These are phyloP conservation scores for Auricularia sp. DNA, from an alignment of 768 basidiomycete species.

Conservation along the genomic window DNA sequence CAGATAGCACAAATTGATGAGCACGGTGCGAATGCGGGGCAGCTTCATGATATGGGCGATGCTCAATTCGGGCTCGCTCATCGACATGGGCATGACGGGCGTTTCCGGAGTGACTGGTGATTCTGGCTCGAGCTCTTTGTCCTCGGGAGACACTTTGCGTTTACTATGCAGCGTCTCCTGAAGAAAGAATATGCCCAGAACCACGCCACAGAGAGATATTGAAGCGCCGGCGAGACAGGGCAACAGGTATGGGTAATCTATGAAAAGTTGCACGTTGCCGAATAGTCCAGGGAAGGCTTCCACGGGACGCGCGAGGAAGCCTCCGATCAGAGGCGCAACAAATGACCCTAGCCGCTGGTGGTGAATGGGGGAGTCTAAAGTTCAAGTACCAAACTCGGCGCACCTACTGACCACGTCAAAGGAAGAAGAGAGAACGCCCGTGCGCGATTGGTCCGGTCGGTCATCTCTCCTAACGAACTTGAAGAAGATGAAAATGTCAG, in stretches of 20 bases:
- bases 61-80: background rate
- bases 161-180: background rate
- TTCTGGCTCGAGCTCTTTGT: background rate
- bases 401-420: background rate
- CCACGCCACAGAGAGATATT: background rate
- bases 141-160: background rate
- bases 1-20: background rate
- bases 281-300: constrained; percentile 28
- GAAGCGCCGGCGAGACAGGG: constrained; percentile 17
- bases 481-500: background rate
- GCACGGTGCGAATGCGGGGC: background rate
- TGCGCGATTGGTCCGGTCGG: background rate
- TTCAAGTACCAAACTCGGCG: no score
- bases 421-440: background rate
- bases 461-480: background rate
- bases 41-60: background rate
- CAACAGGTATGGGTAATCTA: constrained; percentile 33
- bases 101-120: background rate
- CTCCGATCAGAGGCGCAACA: background rate
- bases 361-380: no score
- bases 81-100: background rate
- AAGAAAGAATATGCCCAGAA: background rate
- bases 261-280: constrained; percentile 26
- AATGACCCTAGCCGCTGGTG: background rate
- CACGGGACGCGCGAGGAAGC: constrained; percentile 14